phyloP scores from a whole-genome alignment of 345 rosid species.

The Barbarea vulgaris region DNA sequence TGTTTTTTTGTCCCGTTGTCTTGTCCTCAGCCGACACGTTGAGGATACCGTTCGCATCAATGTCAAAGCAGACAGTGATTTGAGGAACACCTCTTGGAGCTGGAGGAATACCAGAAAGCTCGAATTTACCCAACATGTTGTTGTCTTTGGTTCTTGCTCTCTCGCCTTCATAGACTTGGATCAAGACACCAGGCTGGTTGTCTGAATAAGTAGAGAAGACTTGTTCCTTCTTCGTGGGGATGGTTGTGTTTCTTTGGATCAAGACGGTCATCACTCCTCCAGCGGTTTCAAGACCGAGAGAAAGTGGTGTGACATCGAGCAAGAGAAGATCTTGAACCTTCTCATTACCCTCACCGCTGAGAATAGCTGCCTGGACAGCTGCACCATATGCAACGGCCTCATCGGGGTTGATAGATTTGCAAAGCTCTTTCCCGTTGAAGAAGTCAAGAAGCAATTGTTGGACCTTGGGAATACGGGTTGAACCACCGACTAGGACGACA shows the following conservation, averaged over 20 bases:
- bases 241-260: conserved; percentile 73
- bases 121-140: conserved; percentile 70
- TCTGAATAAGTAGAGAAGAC: conserved; percentile 73
- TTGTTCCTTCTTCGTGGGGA: conserved; percentile 84
- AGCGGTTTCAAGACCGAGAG: conserved; percentile 67
- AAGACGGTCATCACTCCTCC: conserved; percentile 79
- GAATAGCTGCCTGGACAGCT: conserved; percentile 78
- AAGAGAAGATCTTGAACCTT: conserved; percentile 75
- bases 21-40: conserved; percentile 79
- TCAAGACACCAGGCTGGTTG: conserved; percentile 72
- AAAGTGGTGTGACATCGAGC: conserved; percentile 68
- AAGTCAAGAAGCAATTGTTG: conserved; percentile 66
- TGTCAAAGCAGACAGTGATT: conserved; percentile 75
- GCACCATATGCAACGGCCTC: conserved; percentile 89
- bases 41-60: conserved; percentile 76
- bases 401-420: conserved; percentile 78
- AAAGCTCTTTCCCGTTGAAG: conserved; percentile 75
- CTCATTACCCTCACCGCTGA: conserved; percentile 79
- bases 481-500: conserved; percentile 70
- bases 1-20: conserved; percentile 75
- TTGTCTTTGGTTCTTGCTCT: conserved; percentile 78
- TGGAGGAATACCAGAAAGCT: conserved; percentile 80
- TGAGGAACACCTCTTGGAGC: conserved; percentile 85
- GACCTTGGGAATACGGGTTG: conserved; percentile 75
- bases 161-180: conserved; percentile 79